Conservation (phyloP, 768 basidiomycete genomes). For the Albatrellus ellisii region DNA sequence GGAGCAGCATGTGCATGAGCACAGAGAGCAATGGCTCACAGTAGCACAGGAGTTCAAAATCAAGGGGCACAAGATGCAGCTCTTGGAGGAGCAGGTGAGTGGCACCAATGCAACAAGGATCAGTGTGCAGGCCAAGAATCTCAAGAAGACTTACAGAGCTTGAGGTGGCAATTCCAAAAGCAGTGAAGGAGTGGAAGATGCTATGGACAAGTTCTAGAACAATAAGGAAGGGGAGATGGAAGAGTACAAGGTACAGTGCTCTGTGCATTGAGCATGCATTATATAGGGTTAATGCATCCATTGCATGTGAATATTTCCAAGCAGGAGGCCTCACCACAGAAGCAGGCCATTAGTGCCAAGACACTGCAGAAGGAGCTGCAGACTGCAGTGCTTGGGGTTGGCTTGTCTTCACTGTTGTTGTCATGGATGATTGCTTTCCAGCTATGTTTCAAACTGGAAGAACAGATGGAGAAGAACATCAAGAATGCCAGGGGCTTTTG, state of each 20-base stretch:
- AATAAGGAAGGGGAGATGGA: no score
- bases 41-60: slow-evolving; percentile 66
- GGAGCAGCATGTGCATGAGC: no score
- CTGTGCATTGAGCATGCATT: background rate
- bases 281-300: background rate
- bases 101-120: slow-evolving; percentile 87
- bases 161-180: slow-evolving; percentile 57
- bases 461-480: slow-evolving; percentile 67
- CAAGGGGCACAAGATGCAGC: slow-evolving; percentile 72
- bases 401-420: slow-evolving; percentile 28
- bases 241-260: slow-evolving; percentile 73
- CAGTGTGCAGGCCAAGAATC: slow-evolving; percentile 65
- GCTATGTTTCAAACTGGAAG: slow-evolving; percentile 1
- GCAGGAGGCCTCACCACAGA: slow-evolving; percentile 70
- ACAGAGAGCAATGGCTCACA: no score
- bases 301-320: slow-evolving; percentile 64
- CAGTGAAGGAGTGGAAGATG: slow-evolving; percentile 68
- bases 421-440: background rate
- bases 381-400: slow-evolving; percentile 73
- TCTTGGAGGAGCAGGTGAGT: slow-evolving; percentile 74
- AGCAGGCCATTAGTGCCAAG: slow-evolving; percentile 72
- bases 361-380: no score
- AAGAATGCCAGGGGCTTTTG: slow-evolving; percentile 30
- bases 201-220: slow-evolving; percentile 98
- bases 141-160: slow-evolving; percentile 52